phyloP scores from a whole-genome alignment of 2,329 filamentous ascomycete genomes.

The Aureobasidium pullulans region DNA sequence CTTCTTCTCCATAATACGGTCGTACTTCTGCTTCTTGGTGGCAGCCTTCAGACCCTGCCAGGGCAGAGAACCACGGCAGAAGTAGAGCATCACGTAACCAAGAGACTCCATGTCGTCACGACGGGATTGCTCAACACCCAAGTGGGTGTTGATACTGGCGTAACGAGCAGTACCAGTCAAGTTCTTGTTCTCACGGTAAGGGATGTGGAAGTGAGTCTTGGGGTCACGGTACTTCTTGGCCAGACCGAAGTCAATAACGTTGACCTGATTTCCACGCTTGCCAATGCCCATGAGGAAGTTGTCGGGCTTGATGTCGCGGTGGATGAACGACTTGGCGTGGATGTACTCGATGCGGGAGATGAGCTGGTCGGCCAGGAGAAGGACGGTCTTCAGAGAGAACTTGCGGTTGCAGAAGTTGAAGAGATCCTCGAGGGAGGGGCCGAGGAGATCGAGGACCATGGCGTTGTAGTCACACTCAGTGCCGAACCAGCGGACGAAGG shows the following conservation, averaged over 20 bases:
- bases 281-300: conserved; percentile 99
- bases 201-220: conserved; percentile 99
- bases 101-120: conserved; percentile 99
- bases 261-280: conserved; percentile 98
- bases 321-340: conserved; percentile 98
- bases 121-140: conserved; percentile 96
- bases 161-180: conserved; percentile 97
- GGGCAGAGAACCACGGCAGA: conserved; percentile 95
- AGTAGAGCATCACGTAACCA: conserved; percentile 99
- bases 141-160: conserved; percentile 96
- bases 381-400: conserved; percentile 96
- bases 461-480: conserved; percentile 99
- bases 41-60: conserved; percentile 99
- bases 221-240: conserved; percentile 99
- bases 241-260: conserved; percentile 97
- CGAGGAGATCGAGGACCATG: conserved; percentile 96
- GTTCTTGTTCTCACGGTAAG: conserved; percentile 99
- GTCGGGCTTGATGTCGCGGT: conserved; percentile 99
- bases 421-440: conserved; percentile 89
- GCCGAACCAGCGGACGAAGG: conserved; percentile 98
- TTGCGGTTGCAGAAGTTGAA: conserved; percentile 99
- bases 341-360: conserved; percentile 99
- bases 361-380: conserved; percentile 92
- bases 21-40: conserved; percentile 99
- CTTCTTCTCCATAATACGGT: conserved; percentile 99